Evolutionary conservation across 768 basidiomycete genomes (phyloP).

Genomic region (Boletus rubescentipes): DNA sequence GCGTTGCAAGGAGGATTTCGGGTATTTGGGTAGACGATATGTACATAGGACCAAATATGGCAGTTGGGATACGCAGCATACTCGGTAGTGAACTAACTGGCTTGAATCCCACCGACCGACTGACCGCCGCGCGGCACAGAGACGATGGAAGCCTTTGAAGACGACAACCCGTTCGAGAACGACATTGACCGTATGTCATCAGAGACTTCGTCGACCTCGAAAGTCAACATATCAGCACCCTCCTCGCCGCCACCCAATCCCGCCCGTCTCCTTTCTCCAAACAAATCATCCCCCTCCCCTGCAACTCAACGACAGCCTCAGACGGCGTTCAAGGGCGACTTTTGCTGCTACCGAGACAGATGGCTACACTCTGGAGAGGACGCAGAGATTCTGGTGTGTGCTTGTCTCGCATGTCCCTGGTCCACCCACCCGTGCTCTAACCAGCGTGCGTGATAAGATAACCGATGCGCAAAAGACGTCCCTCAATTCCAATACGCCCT

Average conservation of each 20-base stretch:
- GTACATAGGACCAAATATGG: constrained; percentile 29
- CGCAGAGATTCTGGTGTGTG: constrained; percentile 70
- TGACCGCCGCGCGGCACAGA: neutral
- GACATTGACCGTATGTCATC: constrained; percentile 37
- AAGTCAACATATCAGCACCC: constrained; percentile 45
- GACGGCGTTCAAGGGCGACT: constrained; percentile 67
- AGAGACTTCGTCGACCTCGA: constrained; percentile 37
- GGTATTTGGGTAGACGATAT: constrained; percentile 54
- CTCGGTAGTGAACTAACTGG: neutral
- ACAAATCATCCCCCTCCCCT: constrained; percentile 50
- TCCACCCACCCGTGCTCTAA: constrained; percentile 6
- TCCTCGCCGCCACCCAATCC: constrained; percentile 53
- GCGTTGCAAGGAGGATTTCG: constrained; percentile 48
- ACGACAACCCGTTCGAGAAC: constrained; percentile 67
- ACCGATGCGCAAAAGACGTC: constrained; percentile 95
- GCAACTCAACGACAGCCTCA: constrained; percentile 54
- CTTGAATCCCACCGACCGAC: neutral
- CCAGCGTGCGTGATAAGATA: constrained; percentile 55
- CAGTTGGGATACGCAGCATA: constrained; percentile 11
- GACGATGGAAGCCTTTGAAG: constrained; percentile 47
- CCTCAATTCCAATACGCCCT: constrained; percentile 81
- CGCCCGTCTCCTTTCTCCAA: constrained; percentile 49
- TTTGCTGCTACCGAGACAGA: constrained; percentile 73
- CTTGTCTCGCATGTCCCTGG: neutral
- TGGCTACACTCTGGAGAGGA: constrained; percentile 82